Evolutionary conservation across 495 filamentous ascomycete species (phyloP).

Genomic region (Aspergillus baeticus): DNA sequence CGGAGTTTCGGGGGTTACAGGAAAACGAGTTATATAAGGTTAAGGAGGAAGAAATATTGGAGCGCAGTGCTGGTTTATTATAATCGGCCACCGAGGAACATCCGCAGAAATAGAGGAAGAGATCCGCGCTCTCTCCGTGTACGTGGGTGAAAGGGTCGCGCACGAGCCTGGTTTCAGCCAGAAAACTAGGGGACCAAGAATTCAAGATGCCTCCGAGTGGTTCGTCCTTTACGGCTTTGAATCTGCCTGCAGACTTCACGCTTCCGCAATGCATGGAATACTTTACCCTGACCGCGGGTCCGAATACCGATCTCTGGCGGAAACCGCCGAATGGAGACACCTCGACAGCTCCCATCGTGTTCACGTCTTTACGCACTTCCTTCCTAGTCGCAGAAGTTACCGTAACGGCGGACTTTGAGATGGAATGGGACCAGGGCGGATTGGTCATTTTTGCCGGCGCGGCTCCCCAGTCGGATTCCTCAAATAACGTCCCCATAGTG

Average conservation of each 20-base stretch:
- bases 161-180: not conserved
- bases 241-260: constrained; percentile 43
- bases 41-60: not conserved
- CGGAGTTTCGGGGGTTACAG: constrained; percentile 5
- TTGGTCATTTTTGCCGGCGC: constrained; percentile 78
- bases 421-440: constrained; percentile 65
- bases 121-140: not conserved
- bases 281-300: constrained; percentile 55
- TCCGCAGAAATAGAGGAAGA: not conserved
- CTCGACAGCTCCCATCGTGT: constrained; percentile 57
- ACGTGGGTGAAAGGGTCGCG: not conserved
- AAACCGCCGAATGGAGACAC: constrained; percentile 56
- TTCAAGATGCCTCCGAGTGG: constrained; percentile 51
- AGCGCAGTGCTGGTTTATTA: not conserved
- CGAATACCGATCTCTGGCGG: constrained; percentile 54
- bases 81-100: not conserved
- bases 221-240: constrained; percentile 52
- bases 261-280: constrained; percentile 57
- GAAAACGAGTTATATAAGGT: not conserved
- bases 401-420: constrained; percentile 57
- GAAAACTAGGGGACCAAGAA: not conserved
- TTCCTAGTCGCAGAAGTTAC: constrained; percentile 60
- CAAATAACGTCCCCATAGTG: constrained; percentile 18
- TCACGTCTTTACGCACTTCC: constrained; percentile 51
- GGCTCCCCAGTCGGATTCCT: constrained; percentile 48